Evolutionary conservation across 1,284 basidiomycete species (phyloP), one percentile per base, ranked within the genome.

Genomic region (Termitomyces sp.): DNA sequence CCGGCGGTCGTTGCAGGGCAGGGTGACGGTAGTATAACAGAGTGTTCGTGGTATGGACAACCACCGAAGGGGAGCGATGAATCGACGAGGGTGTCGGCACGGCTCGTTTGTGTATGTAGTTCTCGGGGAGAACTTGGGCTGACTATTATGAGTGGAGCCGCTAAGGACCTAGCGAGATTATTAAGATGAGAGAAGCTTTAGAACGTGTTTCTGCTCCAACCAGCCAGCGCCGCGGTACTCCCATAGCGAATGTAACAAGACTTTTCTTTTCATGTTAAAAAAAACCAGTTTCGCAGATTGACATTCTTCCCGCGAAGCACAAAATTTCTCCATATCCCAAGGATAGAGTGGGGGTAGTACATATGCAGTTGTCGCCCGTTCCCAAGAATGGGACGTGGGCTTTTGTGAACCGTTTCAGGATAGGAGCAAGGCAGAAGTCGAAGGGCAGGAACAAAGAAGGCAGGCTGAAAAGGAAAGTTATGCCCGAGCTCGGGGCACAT

Each of bases 391-490:
- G 42, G 30, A 28, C 28, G 45, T 24, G 26, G 36, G 36, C 5
- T 10, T n/a, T 41, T 30, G 49, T 41, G 30, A 50, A 19, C 47
- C 1, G 40, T 50, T 50, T 42, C 39, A 42, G 38, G 50, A 52
- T 52, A 44, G 41, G 34, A 47, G 50, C 42, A 40, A 55, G 50
- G n/a, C 33, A 44, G 46, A 54, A 53, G 51, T 30, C 21, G 30
- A 33, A 52, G 31, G 24, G 28, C 28, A 45, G 43, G n/a, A 45
- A 45, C 44, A 38, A 24, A 48, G 58, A 58, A 60, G 42, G 6
- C 21, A 19, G 6, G 28, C 54, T 6, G 19, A 44, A 56, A 54
- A 52, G 54, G 59, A 52, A 61, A 28, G 52, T 26, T 6, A 24
- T 30, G 33, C 34, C 52, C 55, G 5, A 26, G 10, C 8, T 12